A percentile compares a stretch with the other conserved stretches of the same genome.
These are phyloP conservation scores for Neurospora tetraspora DNA, from an alignment of 495 filamentous ascomycete species.

Conservation along the genomic window DNA sequence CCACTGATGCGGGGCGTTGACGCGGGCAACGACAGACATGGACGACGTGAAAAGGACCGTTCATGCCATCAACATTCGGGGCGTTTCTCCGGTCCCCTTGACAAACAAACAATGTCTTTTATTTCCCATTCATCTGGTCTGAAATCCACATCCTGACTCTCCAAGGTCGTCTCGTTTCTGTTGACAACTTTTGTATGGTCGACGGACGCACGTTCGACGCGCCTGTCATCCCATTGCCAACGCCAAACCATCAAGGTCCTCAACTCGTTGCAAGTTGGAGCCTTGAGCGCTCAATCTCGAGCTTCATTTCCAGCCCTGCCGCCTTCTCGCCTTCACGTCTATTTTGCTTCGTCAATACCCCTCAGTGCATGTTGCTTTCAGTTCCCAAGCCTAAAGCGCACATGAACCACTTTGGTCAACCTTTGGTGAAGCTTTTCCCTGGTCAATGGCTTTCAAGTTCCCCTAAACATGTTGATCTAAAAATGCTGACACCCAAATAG, in stretches of 20 bases:
- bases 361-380: background rate
- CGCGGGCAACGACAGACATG: background rate
- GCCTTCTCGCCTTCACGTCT: background rate
- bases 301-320: background rate
- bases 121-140: background rate
- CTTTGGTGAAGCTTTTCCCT: background rate
- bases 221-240: background rate
- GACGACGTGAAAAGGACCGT: background rate
- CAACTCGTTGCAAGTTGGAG: background rate
- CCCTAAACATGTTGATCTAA: background rate
- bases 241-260: background rate
- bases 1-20: background rate
- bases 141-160: background rate
- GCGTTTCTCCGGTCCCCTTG: background rate
- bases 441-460: background rate
- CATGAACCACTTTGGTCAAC: background rate
- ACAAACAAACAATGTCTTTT: background rate
- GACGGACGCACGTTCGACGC: background rate
- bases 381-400: background rate
- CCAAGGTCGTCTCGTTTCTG: background rate
- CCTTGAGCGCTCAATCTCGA: background rate
- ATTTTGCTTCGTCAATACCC: background rate
- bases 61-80: background rate
- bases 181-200: background rate
- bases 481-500: background rate